Evolutionary conservation across 495 filamentous ascomycete genomes (phyloP), one percentile per base, ranked within the genome.

Genomic region (Polyplosphaeria fusca): DNA sequence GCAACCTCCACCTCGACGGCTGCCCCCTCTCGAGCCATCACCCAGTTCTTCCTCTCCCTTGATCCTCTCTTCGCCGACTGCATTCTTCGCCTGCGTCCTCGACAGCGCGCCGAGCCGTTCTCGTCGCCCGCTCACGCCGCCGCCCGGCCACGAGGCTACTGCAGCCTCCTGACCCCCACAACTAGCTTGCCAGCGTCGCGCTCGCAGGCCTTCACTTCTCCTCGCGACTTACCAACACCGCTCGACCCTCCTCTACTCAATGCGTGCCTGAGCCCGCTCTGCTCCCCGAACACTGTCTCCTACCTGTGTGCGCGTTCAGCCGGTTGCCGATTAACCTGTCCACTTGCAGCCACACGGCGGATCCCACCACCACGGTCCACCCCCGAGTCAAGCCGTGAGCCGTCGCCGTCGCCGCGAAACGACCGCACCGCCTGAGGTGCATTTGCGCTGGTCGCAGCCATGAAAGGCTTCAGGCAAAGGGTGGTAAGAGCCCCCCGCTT

Each of bases 381-480:
- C n/a, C n/a, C n/a, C 38, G 30, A 20, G 16, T 42, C 58, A 28
- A n/a, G 14, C 39, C 52, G 57, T 50, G 37, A 53, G 47, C 25
- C 18, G 19, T 26, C 24, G 4, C 38, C 41, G 58, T 61, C 43
- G 28, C 49, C 37, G 44, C 25, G 45, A 45, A 26, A 48, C 35
- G 14, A 44, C 47, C 44, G 45, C 58, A 39, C 55, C 49, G 37
- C 53, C 30, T 49, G 23, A 44, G 22, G 53, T 49, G 53, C 47
- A 22, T 39, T 26, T 26, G 60, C 61, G 64, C 60, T 24, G 47
- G 55, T 44, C 61, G 55, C 55, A 48, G 46, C 41, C 45, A 97
- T 98, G 93, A 96, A 96, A 78, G 85, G 89, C 69, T 95, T 98
- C 74, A 87, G 93, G 77, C 89, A 95, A 78, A 86, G 87, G 86